Conservation (phyloP, 306 rosid genomes). For the Pterocarpus santalinus region DNA sequence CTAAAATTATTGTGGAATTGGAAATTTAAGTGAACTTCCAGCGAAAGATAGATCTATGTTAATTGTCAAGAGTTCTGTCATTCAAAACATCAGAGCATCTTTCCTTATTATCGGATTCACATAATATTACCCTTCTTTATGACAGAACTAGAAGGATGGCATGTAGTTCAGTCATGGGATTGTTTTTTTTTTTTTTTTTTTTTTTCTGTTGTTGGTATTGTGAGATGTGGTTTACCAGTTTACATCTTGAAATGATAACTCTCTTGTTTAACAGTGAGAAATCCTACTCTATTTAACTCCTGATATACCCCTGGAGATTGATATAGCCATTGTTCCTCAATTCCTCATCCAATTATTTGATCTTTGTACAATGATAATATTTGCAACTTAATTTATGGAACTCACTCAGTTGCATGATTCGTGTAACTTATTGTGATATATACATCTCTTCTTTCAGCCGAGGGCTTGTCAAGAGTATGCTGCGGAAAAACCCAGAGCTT, state of each 20-base stretch:
- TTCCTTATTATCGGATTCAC: constrained; percentile 19
- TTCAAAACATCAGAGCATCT: constrained; percentile 11
- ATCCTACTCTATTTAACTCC: constrained; percentile 29
- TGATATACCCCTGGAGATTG: constrained; percentile 3
- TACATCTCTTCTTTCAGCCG: constrained; percentile 71
- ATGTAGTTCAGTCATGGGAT: constrained; percentile 16
- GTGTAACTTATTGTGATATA: constrained; percentile 27
- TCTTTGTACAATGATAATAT: constrained; percentile 4
- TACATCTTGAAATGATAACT: constrained; percentile 10
- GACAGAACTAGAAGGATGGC: constrained; percentile 30
- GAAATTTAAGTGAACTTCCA: constrained; percentile 9
- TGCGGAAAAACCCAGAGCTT: constrained; percentile 97
- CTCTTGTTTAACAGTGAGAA: constrained; percentile 19
- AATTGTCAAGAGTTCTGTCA: background rate
- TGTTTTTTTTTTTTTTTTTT: background rate
- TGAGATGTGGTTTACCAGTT: background rate
- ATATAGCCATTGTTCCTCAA: background rate
- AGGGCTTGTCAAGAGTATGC: constrained; percentile 91
- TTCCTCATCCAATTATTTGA: constrained; percentile 30
- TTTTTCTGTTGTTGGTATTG: too few relatives aligned
- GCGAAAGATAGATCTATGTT: background rate
- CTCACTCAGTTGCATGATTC: constrained; percentile 23
- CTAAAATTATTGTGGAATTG: constrained; percentile 32
- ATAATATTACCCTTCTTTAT: constrained; percentile 14
- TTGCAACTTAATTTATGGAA: constrained; percentile 10